Percentiles rank a stretch among this genome's conserved stretches.
These are phyloP conservation scores for Parmelia sp. DNA, from an alignment of 495 filamentous ascomycete species.

Conservation along the genomic window DNA sequence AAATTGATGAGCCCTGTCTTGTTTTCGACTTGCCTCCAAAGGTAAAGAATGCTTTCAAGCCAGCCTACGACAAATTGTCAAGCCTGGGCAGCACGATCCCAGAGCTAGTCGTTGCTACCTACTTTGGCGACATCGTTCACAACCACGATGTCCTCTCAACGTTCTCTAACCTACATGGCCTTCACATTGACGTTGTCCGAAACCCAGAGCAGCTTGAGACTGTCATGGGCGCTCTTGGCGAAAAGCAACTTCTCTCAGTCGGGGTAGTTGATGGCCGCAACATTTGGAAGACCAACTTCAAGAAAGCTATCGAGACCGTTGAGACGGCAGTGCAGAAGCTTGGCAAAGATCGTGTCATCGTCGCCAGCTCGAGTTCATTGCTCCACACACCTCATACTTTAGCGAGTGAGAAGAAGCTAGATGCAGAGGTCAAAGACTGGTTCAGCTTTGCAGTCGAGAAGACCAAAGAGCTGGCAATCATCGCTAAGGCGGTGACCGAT, in stretches of 20 bases:
- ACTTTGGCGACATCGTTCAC: constrained; percentile 99
- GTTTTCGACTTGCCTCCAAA: constrained; percentile 84
- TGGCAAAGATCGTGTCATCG: constrained; percentile 91
- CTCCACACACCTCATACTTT: constrained; percentile 98
- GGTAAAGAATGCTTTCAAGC: constrained; percentile 96
- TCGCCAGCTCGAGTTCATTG: constrained; percentile 92
- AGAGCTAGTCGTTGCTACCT: constrained; percentile 80
- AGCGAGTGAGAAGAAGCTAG: constrained; percentile 93
- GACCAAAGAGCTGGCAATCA: constrained; percentile 78
- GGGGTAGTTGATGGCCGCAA: constrained; percentile 98
- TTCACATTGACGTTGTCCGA: constrained; percentile 94
- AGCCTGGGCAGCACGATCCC: constrained; percentile 70
- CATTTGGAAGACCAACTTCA: constrained; percentile 99
- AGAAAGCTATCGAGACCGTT: constrained; percentile 79
- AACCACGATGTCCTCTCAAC: constrained; percentile 81
- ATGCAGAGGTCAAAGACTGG: constrained; percentile 88
- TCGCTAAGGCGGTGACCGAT: constrained; percentile 92
- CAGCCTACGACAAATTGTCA: constrained; percentile 82
- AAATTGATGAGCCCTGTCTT: constrained; percentile 96
- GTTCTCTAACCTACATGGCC: constrained; percentile 62
- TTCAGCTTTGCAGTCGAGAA: constrained; percentile 98
- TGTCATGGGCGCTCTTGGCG: constrained; percentile 67
- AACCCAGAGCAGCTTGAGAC: constrained; percentile 92
- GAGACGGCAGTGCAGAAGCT: constrained; percentile 87
- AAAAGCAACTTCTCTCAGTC: constrained; percentile 80